Conservation (phyloP, 2,329 filamentous ascomycete genomes). For the Pseudofabraea citricarpa region DNA sequence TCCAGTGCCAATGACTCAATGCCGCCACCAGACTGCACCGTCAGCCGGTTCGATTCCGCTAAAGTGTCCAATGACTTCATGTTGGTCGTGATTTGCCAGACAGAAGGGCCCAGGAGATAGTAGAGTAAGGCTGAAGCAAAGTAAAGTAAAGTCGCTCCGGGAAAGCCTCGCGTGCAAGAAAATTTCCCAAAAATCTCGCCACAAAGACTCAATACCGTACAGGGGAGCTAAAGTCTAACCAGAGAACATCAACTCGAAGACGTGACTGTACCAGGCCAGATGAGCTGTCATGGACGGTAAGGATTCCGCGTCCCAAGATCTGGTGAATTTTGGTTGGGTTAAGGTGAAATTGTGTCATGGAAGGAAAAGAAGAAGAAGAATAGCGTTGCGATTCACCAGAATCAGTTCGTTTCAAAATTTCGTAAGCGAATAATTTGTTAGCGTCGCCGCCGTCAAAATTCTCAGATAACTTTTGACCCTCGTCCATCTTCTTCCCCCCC, state of each 20-base stretch:
- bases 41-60: constrained; percentile 8
- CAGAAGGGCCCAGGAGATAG: neutral
- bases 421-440: neutral
- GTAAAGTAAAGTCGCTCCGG: no score
- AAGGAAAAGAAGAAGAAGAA: neutral
- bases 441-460: constrained; percentile 9
- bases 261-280: no score
- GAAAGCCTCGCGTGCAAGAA: constrained; percentile 2
- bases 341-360: no score
- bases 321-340: neutral
- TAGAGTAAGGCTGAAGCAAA: constrained; percentile 4
- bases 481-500: constrained; percentile 1
- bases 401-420: neutral
- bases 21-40: constrained; percentile 11
- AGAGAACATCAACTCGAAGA: no score
- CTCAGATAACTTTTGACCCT: constrained; percentile 2
- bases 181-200: no score
- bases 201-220: no score
- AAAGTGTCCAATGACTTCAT: constrained; percentile 16
- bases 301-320: no score
- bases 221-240: no score
- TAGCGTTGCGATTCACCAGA: no score
- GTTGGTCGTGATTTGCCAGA: neutral
- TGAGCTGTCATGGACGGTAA: no score
- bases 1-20: constrained; percentile 30